phyloP scores from a whole-genome alignment of 2,329 filamentous ascomycete species.

The Septoria petroselini region DNA sequence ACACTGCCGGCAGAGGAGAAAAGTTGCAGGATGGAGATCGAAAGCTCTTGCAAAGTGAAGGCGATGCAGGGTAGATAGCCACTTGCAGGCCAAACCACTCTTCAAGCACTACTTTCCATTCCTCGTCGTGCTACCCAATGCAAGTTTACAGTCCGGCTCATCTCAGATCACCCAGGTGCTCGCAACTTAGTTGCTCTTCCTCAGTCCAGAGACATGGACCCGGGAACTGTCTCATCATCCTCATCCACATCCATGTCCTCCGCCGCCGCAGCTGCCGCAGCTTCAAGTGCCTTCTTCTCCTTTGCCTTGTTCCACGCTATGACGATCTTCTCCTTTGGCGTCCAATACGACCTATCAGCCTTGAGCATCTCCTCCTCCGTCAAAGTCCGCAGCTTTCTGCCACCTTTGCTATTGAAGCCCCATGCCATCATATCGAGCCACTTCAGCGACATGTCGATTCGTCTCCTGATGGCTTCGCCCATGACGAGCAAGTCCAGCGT shows the following conservation, averaged over 20 bases:
- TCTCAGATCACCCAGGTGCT: too few species aligned
- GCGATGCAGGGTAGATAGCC: too few species aligned
- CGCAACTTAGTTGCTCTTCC: background rate
- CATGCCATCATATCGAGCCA: conserved; percentile 59
- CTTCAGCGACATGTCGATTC: conserved; percentile 53
- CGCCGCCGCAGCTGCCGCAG: background rate
- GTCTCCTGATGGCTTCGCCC: conserved; percentile 54
- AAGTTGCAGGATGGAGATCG: too few species aligned
- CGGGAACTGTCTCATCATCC: background rate
- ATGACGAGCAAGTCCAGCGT: conserved; percentile 49
- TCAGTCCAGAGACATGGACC: too few species aligned
- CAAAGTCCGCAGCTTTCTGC: background rate
- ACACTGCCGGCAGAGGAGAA: too few species aligned
- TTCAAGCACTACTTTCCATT: too few species aligned
- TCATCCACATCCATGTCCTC: background rate
- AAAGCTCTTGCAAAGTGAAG: too few species aligned
- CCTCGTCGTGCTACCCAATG: too few species aligned
- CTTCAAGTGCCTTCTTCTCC: conserved; percentile 5
- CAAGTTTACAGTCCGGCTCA: too few species aligned
- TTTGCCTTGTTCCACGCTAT: conserved; percentile 1
- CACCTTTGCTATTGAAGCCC: conserved; percentile 44
- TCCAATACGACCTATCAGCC: conserved; percentile 11
- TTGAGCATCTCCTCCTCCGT: conserved; percentile 14
- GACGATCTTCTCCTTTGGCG: conserved; percentile 8
- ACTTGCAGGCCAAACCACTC: too few species aligned